Base-by-base conservation (phyloP, 768 basidiomycete species). In the Kwoniella mangroviensis region DNA sequence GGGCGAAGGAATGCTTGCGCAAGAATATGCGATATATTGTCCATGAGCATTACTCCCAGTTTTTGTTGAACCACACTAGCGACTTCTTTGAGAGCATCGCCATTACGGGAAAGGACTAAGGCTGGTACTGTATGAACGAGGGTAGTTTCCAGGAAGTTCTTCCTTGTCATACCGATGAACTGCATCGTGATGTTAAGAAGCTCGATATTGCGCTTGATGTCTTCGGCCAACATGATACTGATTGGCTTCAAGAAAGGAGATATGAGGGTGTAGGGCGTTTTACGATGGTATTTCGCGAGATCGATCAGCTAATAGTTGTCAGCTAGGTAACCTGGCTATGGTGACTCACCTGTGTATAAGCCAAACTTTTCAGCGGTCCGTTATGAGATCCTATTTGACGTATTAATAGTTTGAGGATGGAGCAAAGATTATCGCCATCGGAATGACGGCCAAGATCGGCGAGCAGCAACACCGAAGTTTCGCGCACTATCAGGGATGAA, bases 141-240 rank as follows among this genome's bases (percentile, higher is more conserved):
- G 12, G 79, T 83, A 15, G 71, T 73, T 21, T 77, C 71, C 56
- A 83, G 65, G 52, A 81, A 83, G 45, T 71, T 74, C 49, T 76
- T 61, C 28, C 79, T 56, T 4, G 71, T 73, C 3, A 67, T 54
- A 1, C 74, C 77, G 41, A 83, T 66, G 68, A 81, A 79, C 17
- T 75, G 72, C 63, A 78, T 72, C 19, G 72, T 74, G 26, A 78
- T 78, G 9, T 72, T 65, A 21, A 83, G 60, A 26, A 79, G 63
- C n/a, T 77, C 74, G 12, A 67, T 61, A 3, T 53, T 64, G 17
- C 45, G 42, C 5, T 49, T 53, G 17, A 81, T 43, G n/a, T 71
- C 70, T 4, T 69, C 52, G 4, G 75, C 74, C 4, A 80, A 51
- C 4, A 81, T 63, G 28, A 79, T 63, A 66, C 78, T 81, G 69